Conservation (phyloP, 352 stramenopile genomes). For the Globisporangium recalcitrans region DNA sequence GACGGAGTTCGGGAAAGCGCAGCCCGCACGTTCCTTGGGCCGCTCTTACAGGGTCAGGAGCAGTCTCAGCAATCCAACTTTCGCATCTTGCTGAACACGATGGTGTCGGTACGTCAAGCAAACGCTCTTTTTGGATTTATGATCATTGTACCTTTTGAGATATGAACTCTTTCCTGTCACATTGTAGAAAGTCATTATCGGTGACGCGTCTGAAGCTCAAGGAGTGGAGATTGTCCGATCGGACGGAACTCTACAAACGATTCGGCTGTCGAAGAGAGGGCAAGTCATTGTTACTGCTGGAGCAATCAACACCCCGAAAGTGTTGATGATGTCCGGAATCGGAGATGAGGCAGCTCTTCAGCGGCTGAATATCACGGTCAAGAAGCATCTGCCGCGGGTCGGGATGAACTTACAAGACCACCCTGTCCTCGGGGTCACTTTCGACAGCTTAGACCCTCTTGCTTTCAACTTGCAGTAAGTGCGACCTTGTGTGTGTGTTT, state of each 20-base stretch:
- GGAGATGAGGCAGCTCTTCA: slow-evolving; percentile 39
- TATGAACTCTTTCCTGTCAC: background rate
- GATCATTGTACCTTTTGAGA: background rate
- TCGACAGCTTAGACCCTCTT: slow-evolving; percentile 29
- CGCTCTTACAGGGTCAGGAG: slow-evolving; percentile 32
- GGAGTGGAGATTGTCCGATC: slow-evolving; percentile 36
- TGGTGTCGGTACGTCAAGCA: slow-evolving; percentile 40
- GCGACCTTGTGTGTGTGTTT: background rate
- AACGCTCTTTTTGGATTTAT: background rate
- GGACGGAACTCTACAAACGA: slow-evolving; percentile 32
- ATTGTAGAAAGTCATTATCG: slow-evolving; percentile 45
- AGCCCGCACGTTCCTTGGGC: slow-evolving; percentile 61
- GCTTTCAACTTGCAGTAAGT: slow-evolving; percentile 45
- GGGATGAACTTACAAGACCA: slow-evolving; percentile 90
- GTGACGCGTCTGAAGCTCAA: slow-evolving; percentile 25
- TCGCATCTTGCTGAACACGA: slow-evolving; percentile 46
- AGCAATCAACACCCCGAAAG: slow-evolving; percentile 83
- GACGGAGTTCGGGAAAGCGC: slow-evolving; percentile 81
- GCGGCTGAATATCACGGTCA: slow-evolving; percentile 38
- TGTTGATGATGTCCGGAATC: slow-evolving; percentile 73
- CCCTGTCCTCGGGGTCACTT: slow-evolving; percentile 74
- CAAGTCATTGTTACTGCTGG: slow-evolving; percentile 78
- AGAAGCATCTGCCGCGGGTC: slow-evolving; percentile 68
- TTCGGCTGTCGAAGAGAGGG: slow-evolving; percentile 33
- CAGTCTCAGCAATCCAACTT: slow-evolving; percentile 41